Evolutionary conservation across 306 rosid genomes (phyloP).

Genomic region (Cucurbita ficifolia): DNA sequence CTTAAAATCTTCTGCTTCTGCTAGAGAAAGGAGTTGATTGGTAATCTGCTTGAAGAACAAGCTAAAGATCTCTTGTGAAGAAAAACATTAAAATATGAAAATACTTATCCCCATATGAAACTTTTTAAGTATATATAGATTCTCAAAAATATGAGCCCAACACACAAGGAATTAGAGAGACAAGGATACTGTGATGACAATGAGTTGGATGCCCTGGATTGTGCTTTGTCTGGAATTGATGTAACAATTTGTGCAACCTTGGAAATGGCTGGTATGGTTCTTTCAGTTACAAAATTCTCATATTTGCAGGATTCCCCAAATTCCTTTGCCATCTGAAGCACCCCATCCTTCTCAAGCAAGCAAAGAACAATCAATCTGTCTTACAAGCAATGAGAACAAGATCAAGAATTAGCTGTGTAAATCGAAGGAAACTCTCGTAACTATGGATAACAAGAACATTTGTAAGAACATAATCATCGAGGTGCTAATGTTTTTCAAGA

Average conservation of each 20-base stretch:
- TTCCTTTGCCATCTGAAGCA: constrained; percentile 67
- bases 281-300: constrained; percentile 16
- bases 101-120: neutral
- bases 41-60: constrained; percentile 66
- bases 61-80: constrained; percentile 49
- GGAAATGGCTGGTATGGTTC: constrained; percentile 28
- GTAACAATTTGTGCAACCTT: constrained; percentile 63
- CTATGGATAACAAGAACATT: neutral
- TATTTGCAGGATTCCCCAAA: constrained; percentile 27
- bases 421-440: neutral
- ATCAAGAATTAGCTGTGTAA: neutral
- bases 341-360: constrained; percentile 73
- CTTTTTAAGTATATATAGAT: neutral
- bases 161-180: neutral
- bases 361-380: constrained; percentile 60
- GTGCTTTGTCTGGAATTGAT: constrained; percentile 89
- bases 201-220: constrained; percentile 39
- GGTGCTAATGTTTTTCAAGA: neutral
- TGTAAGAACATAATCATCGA: neutral
- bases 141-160: neutral
- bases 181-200: constrained; percentile 82
- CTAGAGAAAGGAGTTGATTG: constrained; percentile 63
- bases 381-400: constrained; percentile 4
- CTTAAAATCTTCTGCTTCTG: constrained; percentile 13
- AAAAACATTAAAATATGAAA: constrained; percentile 3